Conservation (phyloP, 164 flowering plant genomes). For the Liriodendron chinense region DNA sequence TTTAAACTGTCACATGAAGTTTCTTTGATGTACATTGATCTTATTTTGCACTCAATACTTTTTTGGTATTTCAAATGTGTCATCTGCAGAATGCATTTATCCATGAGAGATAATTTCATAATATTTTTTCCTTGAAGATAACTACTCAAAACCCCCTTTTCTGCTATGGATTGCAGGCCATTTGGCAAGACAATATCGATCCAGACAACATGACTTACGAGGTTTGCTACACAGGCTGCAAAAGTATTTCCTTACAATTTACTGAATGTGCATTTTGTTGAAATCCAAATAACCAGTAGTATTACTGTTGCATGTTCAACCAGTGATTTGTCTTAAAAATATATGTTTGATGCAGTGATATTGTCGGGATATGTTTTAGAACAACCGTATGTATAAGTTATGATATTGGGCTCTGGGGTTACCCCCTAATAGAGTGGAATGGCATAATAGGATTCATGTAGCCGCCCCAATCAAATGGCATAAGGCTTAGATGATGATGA, state of each 20-base stretch:
- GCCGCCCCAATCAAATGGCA: no score
- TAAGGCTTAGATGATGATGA: no score
- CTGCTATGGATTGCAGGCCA: conserved; percentile 41
- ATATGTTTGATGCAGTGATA: no score
- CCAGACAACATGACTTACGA: conserved; percentile 95
- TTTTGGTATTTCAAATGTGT: no score
- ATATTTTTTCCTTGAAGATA: no score
- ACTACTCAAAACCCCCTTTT: not conserved
- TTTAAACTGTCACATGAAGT: not conserved
- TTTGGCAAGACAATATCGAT: conserved; percentile 76
- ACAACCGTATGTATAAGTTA: not conserved
- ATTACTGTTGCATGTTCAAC: not conserved
- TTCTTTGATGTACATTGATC: not conserved
- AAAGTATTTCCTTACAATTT: not conserved
- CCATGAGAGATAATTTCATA: no score
- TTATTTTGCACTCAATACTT: not conserved
- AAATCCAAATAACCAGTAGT: not conserved
- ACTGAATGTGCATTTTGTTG: not conserved
- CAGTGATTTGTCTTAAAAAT: no score
- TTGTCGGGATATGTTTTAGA: no score
- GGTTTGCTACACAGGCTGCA: conserved; percentile 37
- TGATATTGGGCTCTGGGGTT: not conserved
- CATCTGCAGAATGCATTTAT: not conserved
- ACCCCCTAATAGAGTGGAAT: no score
- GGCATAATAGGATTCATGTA: no score